These are phyloP conservation scores for Oryza punctata DNA, from an alignment of 176 grass and related monocot species.

Conservation along the genomic window DNA sequence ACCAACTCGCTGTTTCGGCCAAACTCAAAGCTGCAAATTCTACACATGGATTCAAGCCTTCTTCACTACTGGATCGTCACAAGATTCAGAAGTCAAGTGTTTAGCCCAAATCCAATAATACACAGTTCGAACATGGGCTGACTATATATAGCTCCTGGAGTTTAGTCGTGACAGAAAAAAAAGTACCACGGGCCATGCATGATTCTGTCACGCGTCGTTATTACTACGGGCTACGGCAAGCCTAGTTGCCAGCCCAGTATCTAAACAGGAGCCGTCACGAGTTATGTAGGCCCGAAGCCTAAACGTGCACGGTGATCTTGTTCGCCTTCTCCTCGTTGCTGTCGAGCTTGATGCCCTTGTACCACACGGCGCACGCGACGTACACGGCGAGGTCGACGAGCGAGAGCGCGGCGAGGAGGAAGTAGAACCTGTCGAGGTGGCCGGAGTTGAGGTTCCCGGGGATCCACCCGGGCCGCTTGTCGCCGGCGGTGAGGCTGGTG, in stretches of 20 bases:
- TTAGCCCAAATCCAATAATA: not conserved
- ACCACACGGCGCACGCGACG: constrained; percentile 69
- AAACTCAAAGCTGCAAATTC: not conserved
- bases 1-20: not conserved
- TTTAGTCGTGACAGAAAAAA: not conserved
- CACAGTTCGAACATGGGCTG: not conserved
- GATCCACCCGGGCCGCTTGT: constrained; percentile 66
- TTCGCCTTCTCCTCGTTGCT: constrained; percentile 3
- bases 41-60: not conserved
- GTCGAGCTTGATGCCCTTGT: constrained; percentile 70
- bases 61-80: not conserved
- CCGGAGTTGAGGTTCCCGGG: constrained; percentile 75
- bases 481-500: constrained; percentile 51
- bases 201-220: constrained; percentile 14
- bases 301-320: constrained; percentile 36
- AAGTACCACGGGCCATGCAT: not conserved
- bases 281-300: not conserved
- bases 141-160: not conserved
- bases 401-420: constrained; percentile 72
- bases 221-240: not conserved
- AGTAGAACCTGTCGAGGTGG: constrained; percentile 89
- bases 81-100: not conserved
- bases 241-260: not conserved
- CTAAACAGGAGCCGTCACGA: not conserved
- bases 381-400: constrained; percentile 59